Evolutionary conservation across 2,329 filamentous ascomycete genomes (phyloP).

Genomic region (Geosmithia flava): DNA sequence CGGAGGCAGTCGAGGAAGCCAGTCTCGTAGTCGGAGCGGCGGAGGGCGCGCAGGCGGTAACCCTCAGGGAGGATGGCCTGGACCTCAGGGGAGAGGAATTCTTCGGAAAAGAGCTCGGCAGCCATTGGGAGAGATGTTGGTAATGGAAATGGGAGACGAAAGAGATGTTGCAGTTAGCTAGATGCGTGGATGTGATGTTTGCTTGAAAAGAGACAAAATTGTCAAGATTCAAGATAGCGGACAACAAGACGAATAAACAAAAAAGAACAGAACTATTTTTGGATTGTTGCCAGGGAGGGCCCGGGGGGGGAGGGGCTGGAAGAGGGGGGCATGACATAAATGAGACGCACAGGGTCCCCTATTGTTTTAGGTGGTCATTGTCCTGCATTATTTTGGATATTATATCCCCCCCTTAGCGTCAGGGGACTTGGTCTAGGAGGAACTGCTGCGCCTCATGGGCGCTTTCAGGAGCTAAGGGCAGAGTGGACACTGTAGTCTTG

Average conservation of each 20-base stretch:
- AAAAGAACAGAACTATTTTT: not conserved
- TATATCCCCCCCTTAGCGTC: not conserved
- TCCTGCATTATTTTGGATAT: not conserved
- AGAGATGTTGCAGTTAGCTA: not conserved
- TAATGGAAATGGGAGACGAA: not conserved
- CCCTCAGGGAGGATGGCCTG: conserved; percentile 60
- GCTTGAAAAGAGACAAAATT: too few relatives aligned
- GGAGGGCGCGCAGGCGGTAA: conserved; percentile 73
- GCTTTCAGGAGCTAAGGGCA: not conserved
- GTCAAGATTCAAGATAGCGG: too few relatives aligned
- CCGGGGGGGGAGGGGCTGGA: too few relatives aligned
- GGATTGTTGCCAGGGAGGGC: not conserved
- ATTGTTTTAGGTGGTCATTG: not conserved
- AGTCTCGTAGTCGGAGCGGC: conserved; percentile 61
- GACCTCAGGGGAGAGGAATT: conserved; percentile 69
- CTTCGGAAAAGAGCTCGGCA: conserved; percentile 53
- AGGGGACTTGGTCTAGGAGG: too few relatives aligned
- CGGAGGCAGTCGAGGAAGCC: conserved; percentile 88
- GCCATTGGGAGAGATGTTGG: conserved; percentile 1
- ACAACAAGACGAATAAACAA: not conserved
- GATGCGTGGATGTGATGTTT: not conserved
- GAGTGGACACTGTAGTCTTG: not conserved
- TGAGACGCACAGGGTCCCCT: not conserved
- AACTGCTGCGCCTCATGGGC: not conserved
- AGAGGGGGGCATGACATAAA: not conserved